Evolutionary conservation across 208 protist species (phyloP).

Genomic region (Angomonas ambiguus): DNA sequence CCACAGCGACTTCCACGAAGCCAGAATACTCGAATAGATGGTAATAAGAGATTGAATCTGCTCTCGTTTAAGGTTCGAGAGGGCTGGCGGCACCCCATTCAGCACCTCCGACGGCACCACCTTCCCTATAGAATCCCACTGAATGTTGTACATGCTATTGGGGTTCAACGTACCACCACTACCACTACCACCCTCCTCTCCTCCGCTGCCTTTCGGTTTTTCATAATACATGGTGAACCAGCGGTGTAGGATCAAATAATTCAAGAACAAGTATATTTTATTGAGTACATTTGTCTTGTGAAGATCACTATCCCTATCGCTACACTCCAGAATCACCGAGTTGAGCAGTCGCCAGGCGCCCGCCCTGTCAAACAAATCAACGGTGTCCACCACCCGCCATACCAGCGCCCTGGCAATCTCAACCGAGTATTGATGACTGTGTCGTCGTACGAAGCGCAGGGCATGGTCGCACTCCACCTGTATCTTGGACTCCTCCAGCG

Average conservation of each 20-base stretch:
- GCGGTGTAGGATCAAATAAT: slow-evolving; percentile 65
- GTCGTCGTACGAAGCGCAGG: slow-evolving; percentile 55
- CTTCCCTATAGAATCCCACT: slow-evolving; percentile 19
- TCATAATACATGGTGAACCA: slow-evolving; percentile 42
- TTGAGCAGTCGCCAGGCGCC: slow-evolving; percentile 76
- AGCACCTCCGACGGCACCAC: slow-evolving; percentile 47
- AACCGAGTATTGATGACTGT: slow-evolving; percentile 47
- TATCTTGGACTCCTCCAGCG: slow-evolving; percentile 34
- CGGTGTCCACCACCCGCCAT: slow-evolving; percentile 81
- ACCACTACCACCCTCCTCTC: background rate
- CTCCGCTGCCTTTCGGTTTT: slow-evolving; percentile 4
- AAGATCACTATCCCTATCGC: slow-evolving; percentile 38
- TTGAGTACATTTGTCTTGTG: slow-evolving; percentile 55
- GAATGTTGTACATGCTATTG: background rate
- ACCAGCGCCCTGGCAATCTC: slow-evolving; percentile 73
- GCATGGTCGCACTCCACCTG: slow-evolving; percentile 51
- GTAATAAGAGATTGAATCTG: slow-evolving; percentile 19
- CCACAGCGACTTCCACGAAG: slow-evolving; percentile 62
- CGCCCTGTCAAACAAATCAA: slow-evolving; percentile 43
- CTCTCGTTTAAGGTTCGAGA: slow-evolving; percentile 17
- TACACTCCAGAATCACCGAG: slow-evolving; percentile 58
- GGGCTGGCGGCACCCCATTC: slow-evolving; percentile 6
- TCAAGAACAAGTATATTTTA: slow-evolving; percentile 60
- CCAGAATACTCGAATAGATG: slow-evolving; percentile 41
- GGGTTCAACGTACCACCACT: background rate